Conservation (phyloP, 768 basidiomycete genomes). For the Kwoniella newhampshirensis region DNA sequence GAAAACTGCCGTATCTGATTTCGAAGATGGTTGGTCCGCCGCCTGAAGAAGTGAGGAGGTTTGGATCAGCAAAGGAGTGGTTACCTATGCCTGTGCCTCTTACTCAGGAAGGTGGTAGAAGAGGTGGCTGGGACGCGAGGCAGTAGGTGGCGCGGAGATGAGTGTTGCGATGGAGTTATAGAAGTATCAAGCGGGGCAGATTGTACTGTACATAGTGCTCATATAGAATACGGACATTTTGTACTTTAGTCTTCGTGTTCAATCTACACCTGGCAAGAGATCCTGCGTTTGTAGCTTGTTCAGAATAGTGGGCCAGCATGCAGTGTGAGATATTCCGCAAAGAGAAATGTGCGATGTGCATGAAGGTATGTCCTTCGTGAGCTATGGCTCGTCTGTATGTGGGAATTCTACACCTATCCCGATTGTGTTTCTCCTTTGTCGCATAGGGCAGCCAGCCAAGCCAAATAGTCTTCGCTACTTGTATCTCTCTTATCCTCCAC, state of each 20-base stretch:
- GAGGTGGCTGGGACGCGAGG: conserved; percentile 24
- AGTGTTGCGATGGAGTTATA: neutral
- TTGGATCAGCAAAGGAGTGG: conserved; percentile 6
- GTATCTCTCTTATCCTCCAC: no score
- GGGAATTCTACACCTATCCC: no score
- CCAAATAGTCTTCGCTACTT: no score
- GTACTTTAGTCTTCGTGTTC: neutral
- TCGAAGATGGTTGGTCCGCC: conserved; percentile 76
- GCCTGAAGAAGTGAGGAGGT: conserved; percentile 60
- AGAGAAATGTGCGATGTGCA: no score
- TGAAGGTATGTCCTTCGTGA: neutral
- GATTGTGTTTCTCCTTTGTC: no score
- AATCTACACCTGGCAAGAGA: neutral
- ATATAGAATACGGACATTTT: neutral
- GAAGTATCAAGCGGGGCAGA: neutral
- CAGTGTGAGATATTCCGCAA: neutral
- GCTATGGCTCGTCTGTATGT: neutral
- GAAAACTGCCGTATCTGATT: conserved; percentile 75
- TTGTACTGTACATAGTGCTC: neutral
- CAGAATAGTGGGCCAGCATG: neutral
- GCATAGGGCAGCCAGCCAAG: no score
- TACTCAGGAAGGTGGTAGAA: conserved; percentile 14
- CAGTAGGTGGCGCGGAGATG: neutral
- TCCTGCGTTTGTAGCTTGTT: neutral
- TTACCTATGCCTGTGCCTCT: conserved; percentile 5